Evolutionary conservation across 345 rosid genomes (phyloP), one percentile per base, ranked within the genome.

Genomic region (Draba incana): DNA sequence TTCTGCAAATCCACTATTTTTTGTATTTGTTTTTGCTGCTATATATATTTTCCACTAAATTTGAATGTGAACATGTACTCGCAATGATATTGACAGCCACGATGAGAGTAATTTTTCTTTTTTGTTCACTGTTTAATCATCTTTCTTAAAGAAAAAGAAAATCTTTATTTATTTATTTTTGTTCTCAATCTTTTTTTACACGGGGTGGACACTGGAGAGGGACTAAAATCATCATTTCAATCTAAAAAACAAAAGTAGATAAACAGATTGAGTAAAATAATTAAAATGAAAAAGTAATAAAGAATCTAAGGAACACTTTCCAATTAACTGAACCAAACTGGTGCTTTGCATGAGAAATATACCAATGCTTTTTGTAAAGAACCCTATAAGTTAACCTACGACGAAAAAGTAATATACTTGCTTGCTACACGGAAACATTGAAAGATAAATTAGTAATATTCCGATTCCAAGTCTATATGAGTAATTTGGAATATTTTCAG

Each of bases 361-460:
- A 37, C 72, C 61, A 42, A 49, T 57, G 61, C 71, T 72, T 74
- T 74, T 37, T 27, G 62, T 74, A 74, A 74, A 74, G 73, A 74
- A 66, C 42, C 60, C 67, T 60, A 57, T 72, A 24, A 25, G n/a
- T 38, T 14, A 59, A 57, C 71, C 72, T 66, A 74, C 43, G 55
- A 66, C 63, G 63, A 50, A 44, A 67, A 74, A 60, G 65, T 27
- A 52, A 59, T 59, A 63, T 65, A 65, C 71, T 73, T 73, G 77
- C 61, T 73, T 73, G 71, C 61, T 50, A 50, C 77, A 24, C 52
- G 71, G 77, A 65, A 73, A 73, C 77, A 65, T 41, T 42, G 2
- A 31, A 38, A 57, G 4, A 46, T 72, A 57, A 39, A 64, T 15
- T 47, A 63, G 56, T 57, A 39, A 48, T 64, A 57, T 42, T 6